Evolutionary conservation across 2,329 filamentous ascomycete species (phyloP).

Genomic region (Fusarium annulatum): DNA sequence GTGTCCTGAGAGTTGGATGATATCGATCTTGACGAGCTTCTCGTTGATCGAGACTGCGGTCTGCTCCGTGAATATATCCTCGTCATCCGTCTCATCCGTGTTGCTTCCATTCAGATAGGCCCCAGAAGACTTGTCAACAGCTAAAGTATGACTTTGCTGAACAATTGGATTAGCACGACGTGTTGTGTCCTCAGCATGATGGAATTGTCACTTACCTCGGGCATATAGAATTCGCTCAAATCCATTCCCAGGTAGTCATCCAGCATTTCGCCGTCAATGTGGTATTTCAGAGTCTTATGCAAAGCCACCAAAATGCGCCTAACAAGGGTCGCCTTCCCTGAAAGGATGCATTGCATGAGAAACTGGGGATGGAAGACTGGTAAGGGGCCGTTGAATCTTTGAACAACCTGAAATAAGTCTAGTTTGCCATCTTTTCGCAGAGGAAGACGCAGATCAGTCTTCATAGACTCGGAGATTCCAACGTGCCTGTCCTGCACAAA

Average conservation of each 20-base stretch:
- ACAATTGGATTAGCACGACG: constrained; percentile 8
- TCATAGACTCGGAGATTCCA: constrained; percentile 68
- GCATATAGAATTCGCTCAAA: constrained; percentile 67
- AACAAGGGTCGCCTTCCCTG: constrained; percentile 79
- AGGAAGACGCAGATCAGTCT: constrained; percentile 62
- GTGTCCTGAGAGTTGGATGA: constrained; percentile 83
- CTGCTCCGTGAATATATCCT: constrained; percentile 76
- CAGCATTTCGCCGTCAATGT: constrained; percentile 81
- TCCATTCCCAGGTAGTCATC: constrained; percentile 80
- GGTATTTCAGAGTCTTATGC: constrained; percentile 82
- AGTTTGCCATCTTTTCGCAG: constrained; percentile 62
- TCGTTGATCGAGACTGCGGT: constrained; percentile 78
- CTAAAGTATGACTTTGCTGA: constrained; percentile 32
- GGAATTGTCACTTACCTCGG: constrained; percentile 33
- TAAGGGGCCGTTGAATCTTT: constrained; percentile 85
- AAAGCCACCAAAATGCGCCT: constrained; percentile 78
- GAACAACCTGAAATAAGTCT: constrained; percentile 84
- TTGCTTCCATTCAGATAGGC: constrained; percentile 52
- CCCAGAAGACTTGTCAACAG: constrained; percentile 47
- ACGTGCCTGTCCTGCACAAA: constrained; percentile 86
- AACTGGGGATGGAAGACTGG: constrained; percentile 95
- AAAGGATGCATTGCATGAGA: constrained; percentile 84
- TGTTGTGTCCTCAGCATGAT: background rate
- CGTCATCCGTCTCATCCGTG: constrained; percentile 61
- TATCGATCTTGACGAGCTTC: constrained; percentile 76